These are phyloP conservation scores for Aspergillus arachidicola DNA, from an alignment of 2,329 filamentous ascomycete species.

Conservation along the genomic window DNA sequence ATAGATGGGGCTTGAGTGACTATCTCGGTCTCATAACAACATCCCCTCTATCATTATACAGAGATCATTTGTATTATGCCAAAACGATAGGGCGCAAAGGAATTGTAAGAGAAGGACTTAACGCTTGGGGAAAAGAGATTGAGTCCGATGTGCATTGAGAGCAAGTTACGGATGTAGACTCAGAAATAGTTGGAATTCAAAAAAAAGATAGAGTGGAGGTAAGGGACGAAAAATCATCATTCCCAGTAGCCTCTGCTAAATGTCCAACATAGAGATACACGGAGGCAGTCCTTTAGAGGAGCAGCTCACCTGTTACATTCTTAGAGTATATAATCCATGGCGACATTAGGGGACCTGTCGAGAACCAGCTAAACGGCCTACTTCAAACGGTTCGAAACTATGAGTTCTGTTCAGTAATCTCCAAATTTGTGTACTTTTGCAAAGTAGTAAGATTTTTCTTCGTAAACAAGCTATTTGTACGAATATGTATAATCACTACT, in stretches of 20 bases:
- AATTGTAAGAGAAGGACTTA: not conserved
- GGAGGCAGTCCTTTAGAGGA: not conserved
- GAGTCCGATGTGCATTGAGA: not conserved
- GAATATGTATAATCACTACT: not conserved
- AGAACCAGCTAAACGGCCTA: no score
- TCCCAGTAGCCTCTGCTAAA: no score
- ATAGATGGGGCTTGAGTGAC: no score
- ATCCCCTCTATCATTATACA: not conserved
- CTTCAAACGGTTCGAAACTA: not conserved
- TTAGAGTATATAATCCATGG: not conserved
- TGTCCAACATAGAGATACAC: not conserved
- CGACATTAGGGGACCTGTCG: not conserved
- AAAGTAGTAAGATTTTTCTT: not conserved
- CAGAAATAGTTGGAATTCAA: not conserved
- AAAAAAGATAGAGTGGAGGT: not conserved
- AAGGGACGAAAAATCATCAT: not conserved
- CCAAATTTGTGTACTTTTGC: not conserved
- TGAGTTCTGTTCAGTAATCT: not conserved
- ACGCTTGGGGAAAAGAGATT: not conserved
- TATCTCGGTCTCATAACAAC: not conserved
- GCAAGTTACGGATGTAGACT: not conserved
- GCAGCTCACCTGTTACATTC: not conserved
- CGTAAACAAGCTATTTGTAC: not conserved
- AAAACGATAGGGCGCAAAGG: not conserved
- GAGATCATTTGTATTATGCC: not conserved